Evolutionary conservation across 495 filamentous ascomycete genomes (phyloP).

Genomic region (Hypoxylon lenormandii): DNA sequence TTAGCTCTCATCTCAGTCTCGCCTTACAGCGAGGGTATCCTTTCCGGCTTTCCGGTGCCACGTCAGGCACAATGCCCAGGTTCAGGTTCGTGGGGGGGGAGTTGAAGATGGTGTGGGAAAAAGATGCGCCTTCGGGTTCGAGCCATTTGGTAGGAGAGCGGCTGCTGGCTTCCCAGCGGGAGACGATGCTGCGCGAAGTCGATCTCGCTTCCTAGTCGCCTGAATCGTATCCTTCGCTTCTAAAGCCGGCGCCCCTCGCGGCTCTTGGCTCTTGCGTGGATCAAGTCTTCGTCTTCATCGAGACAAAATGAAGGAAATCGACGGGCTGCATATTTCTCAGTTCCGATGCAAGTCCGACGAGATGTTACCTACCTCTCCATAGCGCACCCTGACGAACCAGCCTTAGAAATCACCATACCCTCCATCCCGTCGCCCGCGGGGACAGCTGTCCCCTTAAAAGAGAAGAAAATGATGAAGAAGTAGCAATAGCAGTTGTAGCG

Average conservation of each 20-base stretch:
- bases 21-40: slow-evolving; percentile 22
- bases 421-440: slow-evolving; percentile 34
- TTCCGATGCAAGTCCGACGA: slow-evolving; percentile 19
- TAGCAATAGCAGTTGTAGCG: slow-evolving; percentile 15
- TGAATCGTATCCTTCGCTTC: slow-evolving; percentile 2
- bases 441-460: slow-evolving; percentile 21
- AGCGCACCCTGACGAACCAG: background rate
- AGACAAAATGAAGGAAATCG: slow-evolving; percentile 14
- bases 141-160: slow-evolving; percentile 9
- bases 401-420: slow-evolving; percentile 12
- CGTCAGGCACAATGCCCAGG: slow-evolving; percentile 32
- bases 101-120: slow-evolving; percentile 9
- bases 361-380: slow-evolving; percentile 16
- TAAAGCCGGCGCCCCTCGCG: slow-evolving; percentile 3
- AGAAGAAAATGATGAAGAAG: no score
- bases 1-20: slow-evolving; percentile 32
- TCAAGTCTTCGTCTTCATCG: slow-evolving; percentile 8
- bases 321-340: slow-evolving; percentile 6
- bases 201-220: slow-evolving; percentile 14
- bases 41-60: slow-evolving; percentile 39
- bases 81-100: slow-evolving; percentile 33
- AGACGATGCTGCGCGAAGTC: slow-evolving; percentile 15
- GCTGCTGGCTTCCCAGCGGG: slow-evolving; percentile 12
- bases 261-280: slow-evolving; percentile 11
- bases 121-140: slow-evolving; percentile 12